Evolutionary conservation across 345 rosid genomes (phyloP), one percentile per base, ranked within the genome.

Genomic region (Gossypium mustelinum): DNA sequence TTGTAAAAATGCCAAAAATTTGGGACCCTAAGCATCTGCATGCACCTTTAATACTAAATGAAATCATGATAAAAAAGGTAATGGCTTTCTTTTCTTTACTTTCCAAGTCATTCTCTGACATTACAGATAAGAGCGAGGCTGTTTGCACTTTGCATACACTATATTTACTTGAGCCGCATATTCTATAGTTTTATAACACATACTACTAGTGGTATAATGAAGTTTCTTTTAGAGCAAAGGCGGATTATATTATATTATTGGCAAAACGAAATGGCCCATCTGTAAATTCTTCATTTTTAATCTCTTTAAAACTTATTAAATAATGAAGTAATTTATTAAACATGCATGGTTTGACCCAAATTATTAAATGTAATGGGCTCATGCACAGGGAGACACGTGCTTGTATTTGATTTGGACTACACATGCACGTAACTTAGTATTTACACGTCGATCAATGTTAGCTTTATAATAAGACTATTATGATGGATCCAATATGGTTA

Each of bases 351-450:
- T 69, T 62, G 75, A 75, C 72, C 14, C 54, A 7, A 11, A 27
- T 29, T 3, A 34, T 34, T 5, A 67, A 13, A 24, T 57, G n/a
- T 27, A 12, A 45, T 17, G 7, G 12, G 9, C n/a, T 11, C 75
- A 74, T 55, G 72, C 73, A 63, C 22, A 7, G 17, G 4, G 13
- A 66, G 72, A 58, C 80, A 79, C 68, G 77, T 82, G 78, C 76
- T 45, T 68, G 13, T 9, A 56, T 39, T 56, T 66, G 11, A 77
- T 77, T 77, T 17, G 72, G 71, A 27, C 80, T 79, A 77, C 82
- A 76, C 81, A 77, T 77, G 77, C 18, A 74, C 58, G 85, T 82
- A 51, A 82, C 85, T 67, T 75, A 67, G 60, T 50, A 55, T 17
- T 56, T 50, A 58, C 34, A 70, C 56, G 72, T 75, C 77, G 17